phyloP scores from a whole-genome alignment of 805 yeast genomes.

The Tetrapisispora fleetii region DNA sequence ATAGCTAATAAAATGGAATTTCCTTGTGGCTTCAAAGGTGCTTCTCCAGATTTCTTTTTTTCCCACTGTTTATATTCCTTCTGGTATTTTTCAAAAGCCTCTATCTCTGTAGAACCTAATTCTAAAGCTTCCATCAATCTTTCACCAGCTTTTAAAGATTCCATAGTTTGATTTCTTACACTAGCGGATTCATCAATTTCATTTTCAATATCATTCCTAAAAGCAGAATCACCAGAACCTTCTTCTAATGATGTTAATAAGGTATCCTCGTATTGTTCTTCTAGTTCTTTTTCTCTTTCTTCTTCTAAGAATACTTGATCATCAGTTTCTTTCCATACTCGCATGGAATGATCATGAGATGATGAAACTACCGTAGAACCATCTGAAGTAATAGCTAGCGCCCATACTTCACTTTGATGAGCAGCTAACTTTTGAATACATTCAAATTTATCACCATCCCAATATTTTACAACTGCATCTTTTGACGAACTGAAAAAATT shows the following conservation, averaged over 20 bases:
- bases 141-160: slow-evolving; percentile 91
- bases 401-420: slow-evolving; percentile 93
- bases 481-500: slow-evolving; percentile 85
- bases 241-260: slow-evolving; percentile 64
- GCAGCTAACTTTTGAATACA: slow-evolving; percentile 79
- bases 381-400: slow-evolving; percentile 61
- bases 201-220: slow-evolving; percentile 31
- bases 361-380: slow-evolving; percentile 71
- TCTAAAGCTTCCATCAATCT: slow-evolving; percentile 86
- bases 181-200: slow-evolving; percentile 48
- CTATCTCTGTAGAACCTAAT: slow-evolving; percentile 63
- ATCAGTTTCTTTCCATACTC: slow-evolving; percentile 89
- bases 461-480: slow-evolving; percentile 81
- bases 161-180: slow-evolving; percentile 77
- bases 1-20: slow-evolving; percentile 70
- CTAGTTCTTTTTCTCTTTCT: slow-evolving; percentile 92
- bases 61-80: slow-evolving; percentile 34
- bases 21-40: slow-evolving; percentile 51
- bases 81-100: slow-evolving; percentile 42
- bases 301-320: slow-evolving; percentile 96
- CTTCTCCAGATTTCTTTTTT: slow-evolving; percentile 35
- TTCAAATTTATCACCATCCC: slow-evolving; percentile 98
- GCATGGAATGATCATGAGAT: slow-evolving; percentile 86
- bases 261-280: slow-evolving; percentile 79
- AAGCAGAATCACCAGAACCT: slow-evolving; percentile 35